Conservation (phyloP, 2,329 filamentous ascomycete species). For the Allantophomopsis lycopodina region DNA sequence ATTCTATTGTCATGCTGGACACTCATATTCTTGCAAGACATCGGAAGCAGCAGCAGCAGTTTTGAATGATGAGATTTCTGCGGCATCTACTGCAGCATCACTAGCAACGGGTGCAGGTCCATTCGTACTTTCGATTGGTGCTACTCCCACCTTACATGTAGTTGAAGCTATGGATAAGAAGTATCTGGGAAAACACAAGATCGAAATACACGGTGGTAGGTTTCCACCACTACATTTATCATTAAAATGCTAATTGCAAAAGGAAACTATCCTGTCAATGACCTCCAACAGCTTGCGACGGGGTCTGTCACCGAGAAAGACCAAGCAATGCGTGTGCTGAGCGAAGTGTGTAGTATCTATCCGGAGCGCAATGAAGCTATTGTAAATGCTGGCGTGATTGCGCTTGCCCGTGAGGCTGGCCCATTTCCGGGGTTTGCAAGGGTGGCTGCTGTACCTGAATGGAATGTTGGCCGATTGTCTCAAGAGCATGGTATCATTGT, state of each 20-base stretch:
- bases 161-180: neutral
- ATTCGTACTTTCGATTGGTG: neutral
- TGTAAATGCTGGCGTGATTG: slow-evolving; percentile 22
- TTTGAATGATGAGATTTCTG: neutral
- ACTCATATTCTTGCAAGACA: slow-evolving; percentile 21
- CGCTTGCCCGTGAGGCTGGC: slow-evolving; percentile 21
- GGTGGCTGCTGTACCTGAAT: slow-evolving; percentile 10
- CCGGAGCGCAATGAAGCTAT: slow-evolving; percentile 23
- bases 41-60: slow-evolving; percentile 17
- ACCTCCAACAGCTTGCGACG: slow-evolving; percentile 24
- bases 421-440: slow-evolving; percentile 17
- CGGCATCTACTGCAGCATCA: neutral
- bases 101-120: neutral
- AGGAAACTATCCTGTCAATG: slow-evolving; percentile 24
- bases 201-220: neutral
- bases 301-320: slow-evolving; percentile 16
- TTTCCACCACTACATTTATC: slow-evolving; percentile 17
- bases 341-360: slow-evolving; percentile 24
- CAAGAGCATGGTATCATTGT: slow-evolving; percentile 25
- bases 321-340: slow-evolving; percentile 18
- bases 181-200: neutral
- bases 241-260: slow-evolving; percentile 8
- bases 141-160: neutral
- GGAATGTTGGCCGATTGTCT: slow-evolving; percentile 21
- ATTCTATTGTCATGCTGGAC: slow-evolving; percentile 24